These are phyloP conservation scores for Arachis monticola DNA, from an alignment of 331 rosid species.

Conservation along the genomic window DNA sequence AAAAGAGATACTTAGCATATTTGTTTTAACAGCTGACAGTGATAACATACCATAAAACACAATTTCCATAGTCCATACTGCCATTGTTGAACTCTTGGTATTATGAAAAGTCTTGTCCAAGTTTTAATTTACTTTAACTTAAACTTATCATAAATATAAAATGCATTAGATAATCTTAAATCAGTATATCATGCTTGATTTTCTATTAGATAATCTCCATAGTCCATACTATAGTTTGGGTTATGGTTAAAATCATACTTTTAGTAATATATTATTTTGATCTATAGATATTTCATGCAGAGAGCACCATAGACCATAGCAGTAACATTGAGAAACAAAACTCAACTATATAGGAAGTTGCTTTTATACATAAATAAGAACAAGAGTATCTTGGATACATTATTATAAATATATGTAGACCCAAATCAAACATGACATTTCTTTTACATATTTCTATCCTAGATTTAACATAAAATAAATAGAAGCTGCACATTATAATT, in stretches of 20 bases:
- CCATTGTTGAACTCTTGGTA: neutral
- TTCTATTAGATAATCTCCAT: no score
- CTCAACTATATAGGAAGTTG: neutral
- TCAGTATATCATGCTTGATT: neutral
- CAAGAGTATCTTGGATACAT: neutral
- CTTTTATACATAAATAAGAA: no score
- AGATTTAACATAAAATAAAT: conserved; percentile 2
- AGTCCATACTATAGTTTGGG: no score
- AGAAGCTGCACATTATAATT: conserved; percentile 43
- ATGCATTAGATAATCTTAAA: no score
- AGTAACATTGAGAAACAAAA: neutral
- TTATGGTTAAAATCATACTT: no score
- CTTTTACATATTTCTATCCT: neutral
- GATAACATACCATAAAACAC: no score
- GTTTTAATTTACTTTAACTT: no score
- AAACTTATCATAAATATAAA: no score
- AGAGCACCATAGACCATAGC: conserved; percentile 39
- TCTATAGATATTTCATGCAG: neutral
- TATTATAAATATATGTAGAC: conserved; percentile 1
- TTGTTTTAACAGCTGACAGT: no score
- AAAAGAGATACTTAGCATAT: neutral
- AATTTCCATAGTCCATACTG: no score
- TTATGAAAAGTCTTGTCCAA: neutral
- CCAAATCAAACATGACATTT: conserved; percentile 29
- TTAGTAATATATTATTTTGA: neutral